Base-by-base conservation (phyloP, 768 basidiomycete species). In the Boletus bicolor region DNA sequence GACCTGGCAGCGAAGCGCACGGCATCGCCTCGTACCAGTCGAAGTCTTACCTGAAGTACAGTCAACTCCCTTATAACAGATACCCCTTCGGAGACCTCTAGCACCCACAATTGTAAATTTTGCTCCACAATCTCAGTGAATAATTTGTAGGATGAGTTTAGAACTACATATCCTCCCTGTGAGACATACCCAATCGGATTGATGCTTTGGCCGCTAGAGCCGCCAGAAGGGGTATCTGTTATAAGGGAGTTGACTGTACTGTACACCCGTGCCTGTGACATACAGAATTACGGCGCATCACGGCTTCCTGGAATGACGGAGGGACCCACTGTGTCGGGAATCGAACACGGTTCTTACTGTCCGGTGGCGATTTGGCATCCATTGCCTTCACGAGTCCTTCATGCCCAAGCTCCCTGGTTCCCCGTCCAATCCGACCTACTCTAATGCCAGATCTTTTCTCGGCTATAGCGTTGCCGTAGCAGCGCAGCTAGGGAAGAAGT, bases 331-430 rank as follows among this genome's bases (percentile, higher is more conserved):
- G 24, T 51, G 42, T 44, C 24, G 47, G 54, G 49, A 32, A 54
- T 52, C 44, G 17, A 43, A 51, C n/a, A 30, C 6, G 32, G 48
- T 55, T 60, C 54, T 53, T 36, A 30, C 28, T 42, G 14, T 54
- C 54, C 35, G 49, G 63, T 67, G 63, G 57, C 55, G 36, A 39
- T 32, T 53, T 57, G 42, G n/a, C 28, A 17, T 46, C 62, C 57
- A 49, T 35, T 50, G 42, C 44, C 54, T 51, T 56, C 57, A 59
- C 45, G 34, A 39, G 46, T 65, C 55, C 57, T 51, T 50, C 34
- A 42, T 49, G 11, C 3, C 64, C 55, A 54, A 51, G 46, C 44
- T 58, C 65, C 59, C 56, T 53, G 51, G 54, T 10, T 9, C 53
- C 38, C 46, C 15, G 12, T 48, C 38, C 44, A 51, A 48, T 32